A percentile compares a stretch with the other conserved stretches of the same genome.
These are phyloP conservation scores for Neopestalotiopsis sp. DNA, from an alignment of 2,329 filamentous ascomycete genomes.

Conservation along the genomic window DNA sequence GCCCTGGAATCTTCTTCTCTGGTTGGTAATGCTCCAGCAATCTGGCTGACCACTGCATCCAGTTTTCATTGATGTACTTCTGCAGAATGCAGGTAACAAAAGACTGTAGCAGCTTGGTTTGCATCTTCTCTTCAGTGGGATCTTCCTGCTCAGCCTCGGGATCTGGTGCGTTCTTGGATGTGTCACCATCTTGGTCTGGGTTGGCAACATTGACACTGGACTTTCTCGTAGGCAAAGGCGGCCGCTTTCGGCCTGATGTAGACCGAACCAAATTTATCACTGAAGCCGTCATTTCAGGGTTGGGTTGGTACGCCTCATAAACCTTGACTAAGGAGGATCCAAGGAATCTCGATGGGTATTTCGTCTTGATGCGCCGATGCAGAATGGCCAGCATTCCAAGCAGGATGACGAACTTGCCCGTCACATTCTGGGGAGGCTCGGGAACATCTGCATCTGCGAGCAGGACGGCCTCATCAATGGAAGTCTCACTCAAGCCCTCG, in stretches of 20 bases:
- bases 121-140: slow-evolving; percentile 65
- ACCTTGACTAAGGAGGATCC: slow-evolving; percentile 78
- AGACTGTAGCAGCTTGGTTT: slow-evolving; percentile 70
- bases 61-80: slow-evolving; percentile 69
- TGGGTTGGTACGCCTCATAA: slow-evolving; percentile 67
- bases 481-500: slow-evolving; percentile 59
- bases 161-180: slow-evolving; percentile 63
- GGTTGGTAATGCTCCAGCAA: slow-evolving; percentile 74
- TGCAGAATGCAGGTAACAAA: slow-evolving; percentile 82
- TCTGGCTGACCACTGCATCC: slow-evolving; percentile 66
- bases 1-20: slow-evolving; percentile 65
- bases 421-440: slow-evolving; percentile 32
- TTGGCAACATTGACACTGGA: slow-evolving; percentile 63
- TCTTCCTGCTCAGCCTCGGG: slow-evolving; percentile 63
- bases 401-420: slow-evolving; percentile 68
- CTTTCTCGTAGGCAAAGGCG: slow-evolving; percentile 63
- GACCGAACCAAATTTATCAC: slow-evolving; percentile 75
- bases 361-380: slow-evolving; percentile 77
- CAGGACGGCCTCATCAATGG: slow-evolving; percentile 47
- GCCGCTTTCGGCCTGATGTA: slow-evolving; percentile 70
- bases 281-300: slow-evolving; percentile 71
- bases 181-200: slow-evolving; percentile 59
- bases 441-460: slow-evolving; percentile 33
- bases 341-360: slow-evolving; percentile 79
- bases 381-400: slow-evolving; percentile 75